Evolutionary conservation across 1,284 basidiomycete species (phyloP).

Genomic region (Pseudozyma sp.): DNA sequence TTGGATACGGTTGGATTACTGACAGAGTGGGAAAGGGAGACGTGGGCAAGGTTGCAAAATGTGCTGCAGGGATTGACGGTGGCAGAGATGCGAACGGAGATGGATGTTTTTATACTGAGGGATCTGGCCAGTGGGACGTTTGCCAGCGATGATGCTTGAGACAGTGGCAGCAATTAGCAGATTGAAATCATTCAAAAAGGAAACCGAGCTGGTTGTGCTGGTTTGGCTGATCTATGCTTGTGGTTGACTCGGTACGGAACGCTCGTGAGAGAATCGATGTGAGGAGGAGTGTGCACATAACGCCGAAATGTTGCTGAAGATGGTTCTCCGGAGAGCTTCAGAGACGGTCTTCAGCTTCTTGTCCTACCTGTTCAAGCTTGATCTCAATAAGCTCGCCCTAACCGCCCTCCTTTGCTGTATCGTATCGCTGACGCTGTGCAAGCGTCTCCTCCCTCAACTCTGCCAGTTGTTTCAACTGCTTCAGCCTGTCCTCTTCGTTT

Average conservation of each 20-base stretch:
- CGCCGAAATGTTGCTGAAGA: no score
- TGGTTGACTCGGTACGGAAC: no score
- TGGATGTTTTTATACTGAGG: conserved; percentile 53
- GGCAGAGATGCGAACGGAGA: conserved; percentile 54
- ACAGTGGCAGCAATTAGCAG: no score
- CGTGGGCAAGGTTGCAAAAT: conserved; percentile 39
- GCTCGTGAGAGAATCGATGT: not conserved
- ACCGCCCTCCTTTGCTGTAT: not conserved
- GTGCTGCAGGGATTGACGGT: conserved; percentile 50
- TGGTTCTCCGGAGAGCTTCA: no score
- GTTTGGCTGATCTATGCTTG: not conserved
- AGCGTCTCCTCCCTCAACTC: conserved; percentile 79
- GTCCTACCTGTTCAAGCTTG: not conserved
- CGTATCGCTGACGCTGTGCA: conserved; percentile 70
- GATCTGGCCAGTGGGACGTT: conserved; percentile 42
- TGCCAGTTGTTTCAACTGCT: conserved; percentile 83
- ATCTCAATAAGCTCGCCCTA: not conserved
- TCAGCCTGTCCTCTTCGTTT: conserved; percentile 79
- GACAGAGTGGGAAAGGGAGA: conserved; percentile 57
- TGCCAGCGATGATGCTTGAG: conserved; percentile 16
- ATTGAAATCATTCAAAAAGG: not conserved
- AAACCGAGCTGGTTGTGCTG: not conserved
- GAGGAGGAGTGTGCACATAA: not conserved
- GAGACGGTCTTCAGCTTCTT: no score
- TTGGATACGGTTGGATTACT: conserved; percentile 51